Evolutionary conservation across 768 basidiomycete genomes (phyloP), one percentile per base, ranked within the genome.

Genomic region (Suillus decipiens): DNA sequence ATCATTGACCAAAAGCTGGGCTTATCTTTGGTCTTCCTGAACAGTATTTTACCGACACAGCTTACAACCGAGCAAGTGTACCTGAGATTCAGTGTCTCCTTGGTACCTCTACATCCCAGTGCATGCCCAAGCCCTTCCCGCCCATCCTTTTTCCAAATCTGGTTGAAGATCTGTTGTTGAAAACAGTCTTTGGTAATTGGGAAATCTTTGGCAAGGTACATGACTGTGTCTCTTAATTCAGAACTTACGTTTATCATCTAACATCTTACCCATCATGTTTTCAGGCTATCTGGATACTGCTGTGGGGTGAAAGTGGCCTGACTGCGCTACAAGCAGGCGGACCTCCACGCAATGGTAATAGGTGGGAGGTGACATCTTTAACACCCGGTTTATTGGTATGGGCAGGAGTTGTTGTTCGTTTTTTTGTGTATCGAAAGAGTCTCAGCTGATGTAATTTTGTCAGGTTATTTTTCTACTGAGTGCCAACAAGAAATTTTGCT

Each of bases 121-220:
- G 24, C 12, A 48, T 14, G 4, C 54, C 55, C 54, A 17, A 39
- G n/a, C 28, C 19, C 11, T 57, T 43, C 39, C 58, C 41, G n/a
- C 54, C 61, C 9, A 24, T 54, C 5, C 45, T 62, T 37, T 62
- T 39, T 34, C 61, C 61, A 0, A 42, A 62, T 14, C 36, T 36
- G 11, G 22, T 48, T 1, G 47, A 48, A 48, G 41, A 62, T 28
- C 24, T 22, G 5, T 28, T 6, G 12, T 12, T 34, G 22, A 28
- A 58, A 19, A 56, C 55, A 12, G 22, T 62, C 54, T 62, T 62
- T 43, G 50, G 50, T 8, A 62, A 57, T 15, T 47, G 33, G 43
- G 19, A 42, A 45, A 3, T 58, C 31, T 39, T 62, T 1, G 61
- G 28, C 5, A 62, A 62, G 19, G 61, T 61, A 41, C 43, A 5